Percentiles rank a stretch among this genome's conserved stretches.
phyloP scores from a whole-genome alignment of 1,284 basidiomycete species.

The Apiotrichum brassicae region DNA sequence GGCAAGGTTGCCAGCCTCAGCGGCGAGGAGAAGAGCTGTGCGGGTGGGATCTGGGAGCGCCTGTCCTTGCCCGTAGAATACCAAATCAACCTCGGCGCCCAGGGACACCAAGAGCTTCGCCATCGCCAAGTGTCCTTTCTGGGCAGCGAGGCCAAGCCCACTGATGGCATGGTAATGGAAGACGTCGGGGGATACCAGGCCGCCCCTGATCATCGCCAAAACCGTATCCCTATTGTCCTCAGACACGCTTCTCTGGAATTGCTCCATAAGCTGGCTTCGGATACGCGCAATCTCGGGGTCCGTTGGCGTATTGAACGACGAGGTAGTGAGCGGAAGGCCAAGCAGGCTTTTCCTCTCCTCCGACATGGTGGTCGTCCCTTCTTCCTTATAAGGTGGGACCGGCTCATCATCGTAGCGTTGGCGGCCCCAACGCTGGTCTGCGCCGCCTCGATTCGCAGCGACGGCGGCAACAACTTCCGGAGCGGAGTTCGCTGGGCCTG shows the following conservation, averaged over 20 bases:
- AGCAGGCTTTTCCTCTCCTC: no score
- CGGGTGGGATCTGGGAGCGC: not conserved
- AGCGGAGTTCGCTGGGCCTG: no score
- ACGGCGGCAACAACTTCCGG: not conserved
- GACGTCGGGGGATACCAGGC: conserved; percentile 8
- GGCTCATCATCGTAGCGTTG: no score
- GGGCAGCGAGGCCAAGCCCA: conserved; percentile 2
- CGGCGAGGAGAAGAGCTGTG: conserved; percentile 73
- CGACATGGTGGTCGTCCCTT: no score
- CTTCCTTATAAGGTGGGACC: no score
- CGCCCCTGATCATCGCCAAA: conserved; percentile 2
- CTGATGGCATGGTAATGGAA: not conserved
- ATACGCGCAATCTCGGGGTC: not conserved
- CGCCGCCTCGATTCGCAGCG: not conserved
- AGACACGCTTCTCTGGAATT: not conserved
- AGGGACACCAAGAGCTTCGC: conserved; percentile 1
- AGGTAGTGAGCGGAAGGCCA: no score
- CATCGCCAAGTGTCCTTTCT: not conserved
- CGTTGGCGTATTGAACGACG: no score
- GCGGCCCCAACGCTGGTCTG: no score
- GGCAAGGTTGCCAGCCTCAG: conserved; percentile 62
- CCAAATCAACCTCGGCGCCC: conserved; percentile 2
- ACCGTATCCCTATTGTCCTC: not conserved
- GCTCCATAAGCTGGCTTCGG: not conserved
- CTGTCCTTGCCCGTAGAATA: not conserved